phyloP scores from a whole-genome alignment of 257 asterid species.

The Plectranthus barbatus region DNA sequence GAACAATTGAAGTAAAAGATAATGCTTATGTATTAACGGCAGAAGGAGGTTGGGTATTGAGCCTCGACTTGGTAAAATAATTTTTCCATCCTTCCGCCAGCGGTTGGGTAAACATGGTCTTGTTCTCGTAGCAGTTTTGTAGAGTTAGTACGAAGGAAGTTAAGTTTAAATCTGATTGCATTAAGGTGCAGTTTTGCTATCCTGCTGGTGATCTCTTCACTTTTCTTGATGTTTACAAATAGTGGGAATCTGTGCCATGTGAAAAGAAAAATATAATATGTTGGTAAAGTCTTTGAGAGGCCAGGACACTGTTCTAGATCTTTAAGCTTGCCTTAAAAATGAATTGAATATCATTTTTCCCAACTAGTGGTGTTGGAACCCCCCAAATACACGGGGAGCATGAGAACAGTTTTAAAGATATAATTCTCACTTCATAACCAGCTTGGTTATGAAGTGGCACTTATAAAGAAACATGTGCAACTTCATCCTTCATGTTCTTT shows the following conservation, averaged over 20 bases:
- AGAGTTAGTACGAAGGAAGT: slow-evolving; percentile 66
- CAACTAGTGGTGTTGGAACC: slow-evolving; percentile 71
- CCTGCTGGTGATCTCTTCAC: slow-evolving; percentile 87
- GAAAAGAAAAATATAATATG: slow-evolving; percentile 65
- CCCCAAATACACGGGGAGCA: slow-evolving; percentile 40
- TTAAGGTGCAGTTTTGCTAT: slow-evolving; percentile 85
- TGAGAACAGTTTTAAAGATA: slow-evolving; percentile 45
- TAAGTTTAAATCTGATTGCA: slow-evolving; percentile 72
- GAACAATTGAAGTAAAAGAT: slow-evolving; percentile 41
- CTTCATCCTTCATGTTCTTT: slow-evolving; percentile 85
- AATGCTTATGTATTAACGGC: slow-evolving; percentile 40
- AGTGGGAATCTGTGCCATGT: slow-evolving; percentile 58
- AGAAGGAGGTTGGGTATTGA: slow-evolving; percentile 90
- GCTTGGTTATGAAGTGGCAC: slow-evolving; percentile 86
- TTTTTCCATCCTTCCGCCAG: slow-evolving; percentile 46
- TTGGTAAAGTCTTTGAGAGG: slow-evolving; percentile 93
- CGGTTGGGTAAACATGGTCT: slow-evolving; percentile 77
- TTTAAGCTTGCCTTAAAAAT: slow-evolving; percentile 62
- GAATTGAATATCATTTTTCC: slow-evolving; percentile 60
- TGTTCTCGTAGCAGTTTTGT: slow-evolving; percentile 91
- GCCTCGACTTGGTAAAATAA: slow-evolving; percentile 85
- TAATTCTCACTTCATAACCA: slow-evolving; percentile 72
- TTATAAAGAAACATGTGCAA: slow-evolving; percentile 62
- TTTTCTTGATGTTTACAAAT: slow-evolving; percentile 77
- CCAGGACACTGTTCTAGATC: slow-evolving; percentile 63